These are phyloP conservation scores for Cyclostephanos invisitatus DNA, from an alignment of 108 stramenopile genomes.

Conservation along the genomic window DNA sequence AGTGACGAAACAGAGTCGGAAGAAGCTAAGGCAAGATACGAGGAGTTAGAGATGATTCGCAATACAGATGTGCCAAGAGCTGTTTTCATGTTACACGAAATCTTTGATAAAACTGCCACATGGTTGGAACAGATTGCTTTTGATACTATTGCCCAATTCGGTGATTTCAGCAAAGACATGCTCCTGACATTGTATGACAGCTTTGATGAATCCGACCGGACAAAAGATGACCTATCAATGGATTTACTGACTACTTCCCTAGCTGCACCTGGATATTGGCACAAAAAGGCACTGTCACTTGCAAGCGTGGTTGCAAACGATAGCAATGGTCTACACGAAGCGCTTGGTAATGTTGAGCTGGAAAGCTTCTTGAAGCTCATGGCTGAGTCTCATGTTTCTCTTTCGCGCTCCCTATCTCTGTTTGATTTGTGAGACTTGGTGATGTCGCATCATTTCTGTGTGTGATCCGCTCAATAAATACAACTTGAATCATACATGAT, in stretches of 20 bases:
- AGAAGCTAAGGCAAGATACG: slow-evolving; percentile 43
- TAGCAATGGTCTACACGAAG: slow-evolving; percentile 51
- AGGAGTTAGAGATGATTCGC: slow-evolving; percentile 55
- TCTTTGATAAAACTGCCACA: slow-evolving; percentile 69
- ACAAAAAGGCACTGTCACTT: slow-evolving; percentile 58
- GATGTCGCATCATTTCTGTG: neutral
- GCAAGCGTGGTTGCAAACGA: slow-evolving; percentile 68
- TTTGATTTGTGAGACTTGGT: neutral
- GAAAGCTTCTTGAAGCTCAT: slow-evolving; percentile 50
- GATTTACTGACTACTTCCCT: slow-evolving; percentile 31
- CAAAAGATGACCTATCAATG: neutral
- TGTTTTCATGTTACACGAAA: slow-evolving; percentile 61
- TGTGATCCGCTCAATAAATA: too few species aligned
- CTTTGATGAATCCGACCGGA: slow-evolving; percentile 24
- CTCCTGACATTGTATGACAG: slow-evolving; percentile 40
- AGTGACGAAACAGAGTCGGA: slow-evolving; percentile 21
- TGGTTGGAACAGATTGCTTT: slow-evolving; percentile 66
- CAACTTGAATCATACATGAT: too few species aligned
- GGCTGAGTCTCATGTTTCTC: slow-evolving; percentile 50
- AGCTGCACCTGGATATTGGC: slow-evolving; percentile 67
- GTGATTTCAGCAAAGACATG: slow-evolving; percentile 29
- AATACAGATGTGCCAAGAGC: slow-evolving; percentile 51
- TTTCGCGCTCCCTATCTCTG: neutral
- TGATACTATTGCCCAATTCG: slow-evolving; percentile 49
- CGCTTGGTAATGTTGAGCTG: slow-evolving; percentile 41